Evolutionary conservation across 495 filamentous ascomycete genomes (phyloP).

Genomic region (Penicillium dipodomyicola): DNA sequence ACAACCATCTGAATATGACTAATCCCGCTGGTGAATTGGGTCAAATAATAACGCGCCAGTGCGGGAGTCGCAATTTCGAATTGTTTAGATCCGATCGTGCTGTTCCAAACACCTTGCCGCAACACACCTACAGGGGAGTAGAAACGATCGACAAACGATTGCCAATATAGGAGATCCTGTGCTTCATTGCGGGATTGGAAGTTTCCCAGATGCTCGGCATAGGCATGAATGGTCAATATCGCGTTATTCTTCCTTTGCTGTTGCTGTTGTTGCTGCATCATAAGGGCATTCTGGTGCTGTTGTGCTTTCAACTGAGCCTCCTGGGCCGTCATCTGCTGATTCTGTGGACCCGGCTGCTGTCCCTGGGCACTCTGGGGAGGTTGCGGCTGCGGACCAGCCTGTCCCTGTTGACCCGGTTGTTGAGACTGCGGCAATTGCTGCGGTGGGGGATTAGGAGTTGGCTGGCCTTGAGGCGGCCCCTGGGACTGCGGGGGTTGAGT

Average conservation of each 20-base stretch:
- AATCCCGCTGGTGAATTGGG: conserved; percentile 80
- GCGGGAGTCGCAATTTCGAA: conserved; percentile 76
- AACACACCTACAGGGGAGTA: conserved; percentile 71
- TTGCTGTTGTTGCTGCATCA: conserved; percentile 41
- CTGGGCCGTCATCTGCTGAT: conserved; percentile 41
- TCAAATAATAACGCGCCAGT: conserved; percentile 75
- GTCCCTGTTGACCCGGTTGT: conserved; percentile 38
- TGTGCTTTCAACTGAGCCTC: conserved; percentile 46
- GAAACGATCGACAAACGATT: conserved; percentile 68
- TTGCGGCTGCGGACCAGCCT: conserved; percentile 40
- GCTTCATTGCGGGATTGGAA: conserved; percentile 56
- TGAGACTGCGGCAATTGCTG: conserved; percentile 49
- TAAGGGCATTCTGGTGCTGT: conserved; percentile 43
- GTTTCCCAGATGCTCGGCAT: conserved; percentile 66
- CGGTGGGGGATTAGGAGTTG: conserved; percentile 43
- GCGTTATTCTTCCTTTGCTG: conserved; percentile 55
- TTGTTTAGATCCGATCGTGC: conserved; percentile 57
- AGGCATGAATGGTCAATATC: conserved; percentile 63
- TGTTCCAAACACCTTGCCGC: conserved; percentile 58
- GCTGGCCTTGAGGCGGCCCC: conserved; percentile 46
- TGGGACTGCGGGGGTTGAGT: conserved; percentile 43
- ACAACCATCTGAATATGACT: conserved; percentile 74
- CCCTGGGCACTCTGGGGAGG: conserved; percentile 40
- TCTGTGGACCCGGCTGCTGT: conserved; percentile 43
- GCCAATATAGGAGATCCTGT: conserved; percentile 69